Conservation (phyloP, 2,329 filamentous ascomycete genomes). For the Sclerotinia nivalis region DNA sequence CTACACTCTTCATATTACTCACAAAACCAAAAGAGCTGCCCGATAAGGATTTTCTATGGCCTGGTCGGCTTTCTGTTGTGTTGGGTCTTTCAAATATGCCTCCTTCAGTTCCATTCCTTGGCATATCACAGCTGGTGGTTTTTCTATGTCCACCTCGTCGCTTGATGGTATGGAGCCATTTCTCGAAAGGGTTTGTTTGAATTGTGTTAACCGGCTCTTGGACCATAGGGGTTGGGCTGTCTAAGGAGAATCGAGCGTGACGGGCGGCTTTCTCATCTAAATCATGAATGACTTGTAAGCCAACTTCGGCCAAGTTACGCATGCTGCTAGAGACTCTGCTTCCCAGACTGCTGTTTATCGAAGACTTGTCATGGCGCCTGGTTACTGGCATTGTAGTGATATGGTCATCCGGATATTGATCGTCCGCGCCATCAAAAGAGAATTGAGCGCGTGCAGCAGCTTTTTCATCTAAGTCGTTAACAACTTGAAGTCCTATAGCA, state of each 20-base stretch:
- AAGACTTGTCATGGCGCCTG: conserved; percentile 30
- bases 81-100: conserved; percentile 41
- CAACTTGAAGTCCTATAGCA: conserved; percentile 1
- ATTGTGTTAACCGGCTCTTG: conserved; percentile 25
- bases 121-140: conserved; percentile 41
- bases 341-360: conserved; percentile 33
- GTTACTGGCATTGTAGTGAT: background rate
- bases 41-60: conserved; percentile 63
- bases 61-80: conserved; percentile 40
- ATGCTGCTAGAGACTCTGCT: conserved; percentile 44
- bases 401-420: background rate
- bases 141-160: conserved; percentile 50
- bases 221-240: conserved; percentile 25
- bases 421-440: background rate
- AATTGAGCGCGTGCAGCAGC: conserved; percentile 16
- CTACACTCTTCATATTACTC: conserved; percentile 77
- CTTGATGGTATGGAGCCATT: conserved; percentile 72
- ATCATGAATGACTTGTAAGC: conserved; percentile 41
- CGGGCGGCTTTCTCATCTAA: conserved; percentile 23
- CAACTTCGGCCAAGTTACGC: conserved; percentile 47
- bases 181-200: conserved; percentile 57
- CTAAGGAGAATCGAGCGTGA: conserved; percentile 34
- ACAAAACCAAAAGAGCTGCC: conserved; percentile 78
- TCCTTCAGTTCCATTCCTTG: conserved; percentile 28
- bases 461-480: conserved; percentile 13